Evolutionary conservation across 2,329 filamentous ascomycete species (phyloP), one percentile per base, ranked within the genome.

Genomic region (Ophiostoma quercus): DNA sequence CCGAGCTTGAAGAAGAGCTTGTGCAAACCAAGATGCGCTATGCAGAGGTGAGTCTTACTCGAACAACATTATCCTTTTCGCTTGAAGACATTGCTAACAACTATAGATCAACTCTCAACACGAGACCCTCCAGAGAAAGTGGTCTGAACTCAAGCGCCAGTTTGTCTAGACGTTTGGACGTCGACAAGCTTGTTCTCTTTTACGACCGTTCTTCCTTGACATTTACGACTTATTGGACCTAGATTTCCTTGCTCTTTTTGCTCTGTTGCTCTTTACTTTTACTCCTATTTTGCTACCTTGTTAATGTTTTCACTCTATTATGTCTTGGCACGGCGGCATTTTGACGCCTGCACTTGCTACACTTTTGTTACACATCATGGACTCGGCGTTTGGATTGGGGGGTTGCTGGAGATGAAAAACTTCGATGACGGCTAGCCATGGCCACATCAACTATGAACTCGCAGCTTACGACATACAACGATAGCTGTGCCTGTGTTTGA

Each of bases 21-120:
- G 94, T 99, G 73, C 88, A 90, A 77, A 95, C 93, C 1, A 99
- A 99, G 85, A 91, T 99, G 91, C 87, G 88, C 76, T 93, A 94
- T 82, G 95, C 95, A 69, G 92, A 97, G 89, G 94, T 97, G 84
- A 83, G 89, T 83, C 34, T 7, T 6, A 29, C 3, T 7, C 3
- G 1, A 8, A 43, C 25, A 37, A 66, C 19, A 22, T 37, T 9
- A 29, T n/a, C 14, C 43, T 7, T 16, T 19, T 29, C n/a, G 8
- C 37, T 16, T 14, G 65, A 7, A 29, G 4, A 47, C 39, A 7
- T 25, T 51, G 62, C 70, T 60, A 73, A 65, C 74, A 57, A 14
- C 25, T 32, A n/a, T 75, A 92, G 90, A 86, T 92, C 74, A 91
- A 90, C 75, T 82, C 86, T 37, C 81, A 85, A 73, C 87, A 94